Percentiles rank a stretch among this genome's conserved stretches.
These are phyloP conservation scores for Cladochytrium replicatum DNA, from an alignment of 192 early-diverging fungal species.

Conservation along the genomic window DNA sequence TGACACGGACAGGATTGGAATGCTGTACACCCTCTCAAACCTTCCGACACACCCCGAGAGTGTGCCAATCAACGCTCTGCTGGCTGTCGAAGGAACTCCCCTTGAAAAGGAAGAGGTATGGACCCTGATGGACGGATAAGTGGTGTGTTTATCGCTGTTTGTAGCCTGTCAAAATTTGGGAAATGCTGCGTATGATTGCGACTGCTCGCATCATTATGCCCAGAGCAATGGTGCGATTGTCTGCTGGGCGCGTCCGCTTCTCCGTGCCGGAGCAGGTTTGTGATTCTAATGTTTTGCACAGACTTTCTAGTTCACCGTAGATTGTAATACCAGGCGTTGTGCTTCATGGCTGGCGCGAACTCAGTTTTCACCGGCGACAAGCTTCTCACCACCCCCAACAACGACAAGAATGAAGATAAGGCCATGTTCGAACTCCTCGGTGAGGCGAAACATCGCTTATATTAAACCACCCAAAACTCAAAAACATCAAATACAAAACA, in stretches of 20 bases:
- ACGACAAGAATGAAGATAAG: conserved; percentile 57
- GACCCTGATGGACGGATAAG: neutral
- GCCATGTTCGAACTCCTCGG: conserved; percentile 62
- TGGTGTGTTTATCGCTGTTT: neutral
- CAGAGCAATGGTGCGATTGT: conserved; percentile 57
- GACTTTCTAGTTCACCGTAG: too few relatives aligned
- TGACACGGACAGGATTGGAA: conserved; percentile 58
- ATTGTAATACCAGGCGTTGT: conserved; percentile 43
- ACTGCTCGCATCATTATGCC: conserved; percentile 78
- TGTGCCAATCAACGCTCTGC: conserved; percentile 70
- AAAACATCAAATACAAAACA: too few relatives aligned
- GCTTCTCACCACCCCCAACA: conserved; percentile 71
- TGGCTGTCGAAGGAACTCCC: conserved; percentile 75
- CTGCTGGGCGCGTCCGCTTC: conserved; percentile 67
- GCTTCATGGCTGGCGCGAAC: conserved; percentile 78
- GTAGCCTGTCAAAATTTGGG: conserved; percentile 66
- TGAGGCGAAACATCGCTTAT: conserved; percentile 15
- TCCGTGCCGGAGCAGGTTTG: conserved; percentile 45
- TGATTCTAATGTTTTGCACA: too few relatives aligned
- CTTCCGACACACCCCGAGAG: conserved; percentile 63
- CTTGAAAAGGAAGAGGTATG: conserved; percentile 56
- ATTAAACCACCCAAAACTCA: too few relatives aligned
- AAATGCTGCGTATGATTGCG: conserved; percentile 77
- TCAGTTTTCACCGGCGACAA: conserved; percentile 78
- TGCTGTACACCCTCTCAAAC: conserved; percentile 65